Evolutionary conservation across 2,329 filamentous ascomycete genomes (phyloP), one percentile per base, ranked within the genome.

Genomic region (Berkeleyomyces rouxiae): DNA sequence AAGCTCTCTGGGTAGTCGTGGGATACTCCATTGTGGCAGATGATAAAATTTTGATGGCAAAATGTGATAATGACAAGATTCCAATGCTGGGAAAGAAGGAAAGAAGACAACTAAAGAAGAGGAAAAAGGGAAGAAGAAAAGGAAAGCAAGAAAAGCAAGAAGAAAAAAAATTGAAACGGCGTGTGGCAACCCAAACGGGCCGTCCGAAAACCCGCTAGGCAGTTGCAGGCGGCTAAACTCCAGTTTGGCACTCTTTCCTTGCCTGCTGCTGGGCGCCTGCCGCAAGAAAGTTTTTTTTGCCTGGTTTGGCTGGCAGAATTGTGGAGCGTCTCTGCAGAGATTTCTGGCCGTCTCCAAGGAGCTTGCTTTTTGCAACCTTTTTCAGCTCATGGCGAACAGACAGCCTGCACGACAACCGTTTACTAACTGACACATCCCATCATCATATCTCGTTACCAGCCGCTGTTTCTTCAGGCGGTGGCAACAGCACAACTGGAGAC

Each of bases 1-100:
- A 80, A 67, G 76, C 74, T 69, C 78, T 77, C 66, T 73, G 74
- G 63, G 61, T 64, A 63, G 67, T 64, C 62, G 67, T 67, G 63
- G 70, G 68, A 67, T 68, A 76, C 63, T 79, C 77, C 77, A 79
- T 79, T 69, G 68, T 72, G 67, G 65, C 39, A 57, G 36, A 44
- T 64, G 31, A 47, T 16, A n/a, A 53, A 6, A n/a, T 31, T 23
- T 40, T 47, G 7, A 43, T n/a, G 23, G 5, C 7, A 31, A 31
- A 58, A 42, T n/a, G 39, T 59, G 58, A 11, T 46, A 40, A 49
- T 46, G 37, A 60, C 23, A 60, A 61, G 36, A 59, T 40, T 63
- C 40, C 58, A 23, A 47, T 53, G 16, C 40, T 40, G n/a, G 51
- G 39, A 58, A 63, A 61, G 39, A 57, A 23, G 46, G 43, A 49